Conservation (phyloP, 768 basidiomycete genomes). For the Boletus sp. region DNA sequence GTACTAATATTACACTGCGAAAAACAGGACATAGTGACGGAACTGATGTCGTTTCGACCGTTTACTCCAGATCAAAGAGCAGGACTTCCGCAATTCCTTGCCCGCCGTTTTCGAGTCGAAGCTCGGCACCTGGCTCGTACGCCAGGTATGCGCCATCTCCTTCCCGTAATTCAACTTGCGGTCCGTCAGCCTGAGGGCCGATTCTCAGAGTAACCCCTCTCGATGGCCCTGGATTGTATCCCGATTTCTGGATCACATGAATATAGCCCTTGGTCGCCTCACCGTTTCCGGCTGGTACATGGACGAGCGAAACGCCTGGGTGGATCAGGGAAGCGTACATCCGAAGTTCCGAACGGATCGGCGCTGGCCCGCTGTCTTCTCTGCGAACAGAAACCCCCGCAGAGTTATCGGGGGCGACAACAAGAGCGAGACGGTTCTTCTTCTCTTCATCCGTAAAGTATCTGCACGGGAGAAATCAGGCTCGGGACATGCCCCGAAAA, state of each 20-base stretch:
- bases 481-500: background rate
- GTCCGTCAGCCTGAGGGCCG: conserved; percentile 35
- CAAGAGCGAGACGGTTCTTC: conserved; percentile 59
- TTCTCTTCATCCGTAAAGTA: conserved; percentile 84
- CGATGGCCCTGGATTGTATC: conserved; percentile 62
- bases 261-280: conserved; percentile 66
- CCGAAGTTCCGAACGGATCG: conserved; percentile 64
- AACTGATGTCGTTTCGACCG: background rate
- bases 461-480: conserved; percentile 23
- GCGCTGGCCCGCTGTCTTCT: conserved; percentile 76
- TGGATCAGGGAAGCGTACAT: conserved; percentile 77
- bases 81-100: conserved; percentile 67
- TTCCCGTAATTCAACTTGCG: conserved; percentile 61
- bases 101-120: conserved; percentile 61
- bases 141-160: conserved; percentile 84
- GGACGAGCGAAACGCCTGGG: conserved; percentile 48
- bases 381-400: conserved; percentile 58
- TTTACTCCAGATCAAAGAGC: conserved; percentile 73
- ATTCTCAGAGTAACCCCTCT: conserved; percentile 59
- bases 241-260: conserved; percentile 82
- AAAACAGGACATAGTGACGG: background rate
- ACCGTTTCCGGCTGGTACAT: conserved; percentile 41
- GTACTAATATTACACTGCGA: conserved; percentile 1
- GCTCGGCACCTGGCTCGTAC: conserved; percentile 34
- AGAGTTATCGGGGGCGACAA: conserved; percentile 72